Base-by-base conservation (phyloP, 2,329 filamentous ascomycete species). In the Cladophialophora yegresii region DNA sequence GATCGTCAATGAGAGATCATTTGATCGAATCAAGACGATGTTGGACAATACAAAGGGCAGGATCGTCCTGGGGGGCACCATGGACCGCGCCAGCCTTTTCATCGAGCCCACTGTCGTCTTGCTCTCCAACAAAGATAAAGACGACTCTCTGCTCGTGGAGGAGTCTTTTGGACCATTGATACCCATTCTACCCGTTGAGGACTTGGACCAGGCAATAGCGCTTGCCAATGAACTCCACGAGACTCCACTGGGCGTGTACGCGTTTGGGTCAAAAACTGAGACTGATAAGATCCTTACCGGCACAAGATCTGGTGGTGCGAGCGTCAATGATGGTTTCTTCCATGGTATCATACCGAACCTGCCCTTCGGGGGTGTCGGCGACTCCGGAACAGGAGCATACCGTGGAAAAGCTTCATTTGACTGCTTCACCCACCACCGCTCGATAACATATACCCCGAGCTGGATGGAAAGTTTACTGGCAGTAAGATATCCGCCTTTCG, bases 111-210 rank as follows among this genome's bases (percentile, higher is more conserved):
- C 95, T 0, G 87, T 93, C n/a, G 87, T 99, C n/a, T 83, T 91
- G 66, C 89, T 97, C 43, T 83, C 90, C 69, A 16, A 5, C 9
- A 51, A 32, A 33, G 87, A 86, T 67, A 75, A 84, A 16, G 84
- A 93, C 55, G 93, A 96, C 78, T 84, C 88, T 7, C 85, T 97
- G 77, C 84, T 97, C 73, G 79, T 80, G 26, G 86, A 96, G 68
- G 95, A 99, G 80, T 91, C 88, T 50, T 99, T 99, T 75, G 95
- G 93, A 6, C 95, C 95, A n/a, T 83, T 96, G 65, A 92, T 96
- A 70, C 88, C 91, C 67, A 87, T 98, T 67, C 80, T 96, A 60
- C 84, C 92, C 0, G 89, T 92, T 61, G 85, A 91, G 69, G 84
- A 86, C 71, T 82, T 97, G n/a, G 90, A 96, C 69, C 86, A 96